Conservation (phyloP, 2,329 filamentous ascomycete species). For the Cladophialophora bantiana region DNA sequence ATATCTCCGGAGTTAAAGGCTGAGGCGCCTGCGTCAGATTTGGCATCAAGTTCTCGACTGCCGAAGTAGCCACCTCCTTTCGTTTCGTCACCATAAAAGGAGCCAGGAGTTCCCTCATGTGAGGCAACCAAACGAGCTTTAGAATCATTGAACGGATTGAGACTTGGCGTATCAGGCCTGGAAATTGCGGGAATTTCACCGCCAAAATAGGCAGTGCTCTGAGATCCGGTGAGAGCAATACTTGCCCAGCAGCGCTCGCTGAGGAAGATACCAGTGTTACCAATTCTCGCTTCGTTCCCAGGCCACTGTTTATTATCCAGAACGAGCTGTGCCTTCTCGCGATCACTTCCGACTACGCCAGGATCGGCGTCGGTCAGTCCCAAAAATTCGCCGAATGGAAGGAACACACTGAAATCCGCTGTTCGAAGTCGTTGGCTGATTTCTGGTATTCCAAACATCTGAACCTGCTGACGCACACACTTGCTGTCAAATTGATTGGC, state of each 20-base stretch:
- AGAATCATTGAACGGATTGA: conserved; percentile 56
- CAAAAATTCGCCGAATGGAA: conserved; percentile 95
- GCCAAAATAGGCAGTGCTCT: conserved; percentile 58
- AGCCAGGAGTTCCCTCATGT: conserved; percentile 59
- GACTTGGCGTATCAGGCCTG: conserved; percentile 62
- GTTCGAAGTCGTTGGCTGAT: conserved; percentile 92
- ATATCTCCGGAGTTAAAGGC: conserved; percentile 92
- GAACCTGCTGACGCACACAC: conserved; percentile 91
- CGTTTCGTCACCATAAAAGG: conserved; percentile 76
- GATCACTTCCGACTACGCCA: conserved; percentile 87
- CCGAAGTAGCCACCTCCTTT: conserved; percentile 81
- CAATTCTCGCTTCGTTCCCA: conserved; percentile 85
- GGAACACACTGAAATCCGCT: conserved; percentile 93
- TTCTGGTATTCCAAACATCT: conserved; percentile 94
- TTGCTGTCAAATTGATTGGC: conserved; percentile 99
- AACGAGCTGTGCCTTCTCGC: conserved; percentile 88
- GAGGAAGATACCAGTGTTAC: conserved; percentile 91
- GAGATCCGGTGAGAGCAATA: conserved; percentile 71
- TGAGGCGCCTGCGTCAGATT: conserved; percentile 91
- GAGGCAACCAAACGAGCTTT: conserved; percentile 63
- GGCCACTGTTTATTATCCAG: conserved; percentile 93
- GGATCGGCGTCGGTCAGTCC: conserved; percentile 84
- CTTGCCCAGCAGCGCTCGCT: conserved; percentile 97
- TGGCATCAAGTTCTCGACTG: conserved; percentile 77
- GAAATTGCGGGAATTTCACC: conserved; percentile 68